Percentiles rank a stretch among this genome's conserved stretches.
These are phyloP conservation scores for Amauroascus niger DNA, from an alignment of 2,329 filamentous ascomycete species.

Conservation along the genomic window DNA sequence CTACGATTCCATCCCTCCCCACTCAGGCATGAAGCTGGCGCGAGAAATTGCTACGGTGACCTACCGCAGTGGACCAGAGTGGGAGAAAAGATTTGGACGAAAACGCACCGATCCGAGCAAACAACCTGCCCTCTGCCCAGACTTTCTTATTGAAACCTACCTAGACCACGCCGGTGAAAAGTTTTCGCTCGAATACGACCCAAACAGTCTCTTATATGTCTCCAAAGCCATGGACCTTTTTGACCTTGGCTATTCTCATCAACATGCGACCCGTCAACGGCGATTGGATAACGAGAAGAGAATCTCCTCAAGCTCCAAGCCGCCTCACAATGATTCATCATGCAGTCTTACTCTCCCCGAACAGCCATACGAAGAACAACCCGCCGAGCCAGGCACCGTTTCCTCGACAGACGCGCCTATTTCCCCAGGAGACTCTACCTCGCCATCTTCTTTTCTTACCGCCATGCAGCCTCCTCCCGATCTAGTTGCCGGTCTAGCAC, in stretches of 20 bases:
- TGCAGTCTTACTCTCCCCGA: conserved; percentile 79
- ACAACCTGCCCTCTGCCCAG: conserved; percentile 86
- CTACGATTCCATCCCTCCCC: conserved; percentile 77
- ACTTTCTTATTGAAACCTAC: conserved; percentile 97
- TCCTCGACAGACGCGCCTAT: conserved; percentile 24
- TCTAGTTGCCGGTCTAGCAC: conserved; percentile 62
- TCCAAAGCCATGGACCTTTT: conserved; percentile 99
- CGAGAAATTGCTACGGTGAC: conserved; percentile 96
- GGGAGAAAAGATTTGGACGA: conserved; percentile 89
- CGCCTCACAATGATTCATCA: conserved; percentile 36
- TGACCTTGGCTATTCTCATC: conserved; percentile 68
- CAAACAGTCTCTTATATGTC: conserved; percentile 90
- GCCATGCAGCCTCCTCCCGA: conserved; percentile 57
- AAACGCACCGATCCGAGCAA: conserved; percentile 75
- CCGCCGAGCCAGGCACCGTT: conserved; percentile 41
- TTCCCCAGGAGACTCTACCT: conserved; percentile 5
- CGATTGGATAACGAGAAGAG: conserved; percentile 52
- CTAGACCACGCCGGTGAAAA: conserved; percentile 97
- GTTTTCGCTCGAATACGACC: conserved; percentile 92
- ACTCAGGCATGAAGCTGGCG: conserved; percentile 95
- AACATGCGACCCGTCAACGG: conserved; percentile 52
- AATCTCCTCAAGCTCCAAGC: conserved; percentile 40
- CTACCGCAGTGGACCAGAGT: conserved; percentile 91
- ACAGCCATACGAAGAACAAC: conserved; percentile 76
- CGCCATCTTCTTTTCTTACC: conserved; percentile 21